phyloP scores from a whole-genome alignment of 495 filamentous ascomycete species.

The Pseudoneurospora amorphoporcata region DNA sequence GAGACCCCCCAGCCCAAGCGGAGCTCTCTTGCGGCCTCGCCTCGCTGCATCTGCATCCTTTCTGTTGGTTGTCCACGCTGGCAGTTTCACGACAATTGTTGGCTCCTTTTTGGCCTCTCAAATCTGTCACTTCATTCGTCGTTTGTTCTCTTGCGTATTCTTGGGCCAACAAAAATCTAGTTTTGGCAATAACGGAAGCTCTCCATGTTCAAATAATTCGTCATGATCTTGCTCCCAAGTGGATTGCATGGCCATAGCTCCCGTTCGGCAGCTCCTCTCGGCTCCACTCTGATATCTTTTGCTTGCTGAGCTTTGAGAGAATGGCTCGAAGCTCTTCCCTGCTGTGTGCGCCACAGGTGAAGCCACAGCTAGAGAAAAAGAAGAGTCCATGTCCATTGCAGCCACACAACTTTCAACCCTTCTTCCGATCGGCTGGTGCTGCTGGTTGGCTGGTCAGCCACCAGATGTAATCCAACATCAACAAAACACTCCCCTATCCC shows the following conservation, averaged over 20 bases:
- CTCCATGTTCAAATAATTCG: background rate
- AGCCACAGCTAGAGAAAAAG: background rate
- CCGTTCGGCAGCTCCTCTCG: background rate
- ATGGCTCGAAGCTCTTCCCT: background rate
- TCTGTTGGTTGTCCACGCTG: background rate
- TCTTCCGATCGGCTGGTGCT: background rate
- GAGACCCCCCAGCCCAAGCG: background rate
- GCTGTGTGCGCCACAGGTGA: background rate
- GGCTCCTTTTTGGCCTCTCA: background rate
- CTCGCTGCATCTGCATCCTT: background rate
- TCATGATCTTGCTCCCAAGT: background rate
- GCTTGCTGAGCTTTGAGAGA: background rate
- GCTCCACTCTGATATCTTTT: background rate
- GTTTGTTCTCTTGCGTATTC: background rate
- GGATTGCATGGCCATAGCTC: background rate
- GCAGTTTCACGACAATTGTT: background rate
- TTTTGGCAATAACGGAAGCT: background rate
- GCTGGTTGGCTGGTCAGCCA: background rate
- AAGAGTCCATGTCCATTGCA: background rate
- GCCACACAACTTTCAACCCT: background rate
- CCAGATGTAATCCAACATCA: background rate
- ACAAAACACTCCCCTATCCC: background rate
- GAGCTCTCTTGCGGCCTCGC: background rate
- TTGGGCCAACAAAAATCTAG: background rate
- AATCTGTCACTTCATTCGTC: background rate